Evolutionary conservation across 805 yeast genomes (phyloP), one percentile per base, ranked within the genome.

Genomic region (Babjeviella inositovora): DNA sequence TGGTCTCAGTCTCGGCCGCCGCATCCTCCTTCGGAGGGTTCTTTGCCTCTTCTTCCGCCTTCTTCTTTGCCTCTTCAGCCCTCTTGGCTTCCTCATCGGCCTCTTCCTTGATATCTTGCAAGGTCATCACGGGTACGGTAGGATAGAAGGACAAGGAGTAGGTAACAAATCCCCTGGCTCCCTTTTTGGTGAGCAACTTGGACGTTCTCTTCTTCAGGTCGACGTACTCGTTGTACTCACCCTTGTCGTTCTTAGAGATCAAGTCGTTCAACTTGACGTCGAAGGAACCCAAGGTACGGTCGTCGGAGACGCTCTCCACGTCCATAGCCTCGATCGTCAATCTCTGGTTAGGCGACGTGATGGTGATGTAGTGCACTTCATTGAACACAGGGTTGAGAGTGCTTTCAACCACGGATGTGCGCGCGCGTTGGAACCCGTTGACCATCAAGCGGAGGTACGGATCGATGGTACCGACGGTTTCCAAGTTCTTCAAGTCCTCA

Each of bases 311-410:
- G 28, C 62, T 63, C 50, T 85, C 87, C 16, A 76, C 77, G 50
- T 90, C 97, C 94, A 90, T 79, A 5, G 72, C 92, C 43, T 90
- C 97, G 26, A 90, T 44, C 2, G 85, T 71, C 31, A 90, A 48
- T 38, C 63, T 72, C 47, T 85, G 96, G 41, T 76, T 74, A 13
- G 82, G 69, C 21, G 87, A 75, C 5, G 92, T 66, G 10, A 90
- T 66, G 4, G 95, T 75, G 14, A 81, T 66, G 47, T 81, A 90
- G 24, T 81, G 53, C 3, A 79, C 59, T 43, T 84, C 85, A 42
- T 85, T 70, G 79, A 82, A 90, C 5, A 67, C 69, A 5, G 99
- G 98, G 32, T 77, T 57, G 35, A 73, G 55, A 1, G 80, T 70
- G 13, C 73, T 65, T 12, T 66, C 71, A 26, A 56, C 45, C 8